These are phyloP conservation scores for Dovyalis caffra DNA, from an alignment of 345 rosid genomes.

Conservation along the genomic window DNA sequence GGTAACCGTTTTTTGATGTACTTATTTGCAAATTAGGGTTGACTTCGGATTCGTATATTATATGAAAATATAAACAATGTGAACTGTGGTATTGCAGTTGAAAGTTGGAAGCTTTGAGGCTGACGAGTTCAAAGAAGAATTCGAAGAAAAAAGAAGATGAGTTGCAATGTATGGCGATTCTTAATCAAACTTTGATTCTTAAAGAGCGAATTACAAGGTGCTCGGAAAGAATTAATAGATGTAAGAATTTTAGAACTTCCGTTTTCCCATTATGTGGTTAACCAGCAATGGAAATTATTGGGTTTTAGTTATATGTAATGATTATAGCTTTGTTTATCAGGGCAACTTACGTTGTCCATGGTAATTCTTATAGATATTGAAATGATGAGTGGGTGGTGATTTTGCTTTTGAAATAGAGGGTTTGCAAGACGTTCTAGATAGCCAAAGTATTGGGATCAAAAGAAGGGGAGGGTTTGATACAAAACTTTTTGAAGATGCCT, in stretches of 20 bases:
- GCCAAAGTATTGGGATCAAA: constrained; percentile 1
- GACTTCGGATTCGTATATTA: no score
- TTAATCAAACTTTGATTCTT: constrained; percentile 4
- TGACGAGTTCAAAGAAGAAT: no score
- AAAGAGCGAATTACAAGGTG: constrained; percentile 20
- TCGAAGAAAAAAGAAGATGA: constrained; percentile 14
- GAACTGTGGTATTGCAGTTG: no score
- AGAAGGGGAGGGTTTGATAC: constrained; percentile 21
- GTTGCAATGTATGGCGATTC: background rate
- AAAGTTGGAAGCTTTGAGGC: no score
- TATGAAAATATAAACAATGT: no score
- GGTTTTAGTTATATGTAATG: no score
- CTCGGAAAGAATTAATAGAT: constrained; percentile 15
- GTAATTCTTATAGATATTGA: no score
- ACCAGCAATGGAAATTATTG: background rate
- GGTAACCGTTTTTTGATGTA: no score
- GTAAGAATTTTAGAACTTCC: background rate
- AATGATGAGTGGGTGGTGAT: no score
- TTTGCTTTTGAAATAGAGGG: background rate
- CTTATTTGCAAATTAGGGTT: no score
- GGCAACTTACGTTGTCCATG: no score
- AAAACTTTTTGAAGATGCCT: background rate
- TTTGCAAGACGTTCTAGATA: constrained; percentile 7
- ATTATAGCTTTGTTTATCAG: no score
- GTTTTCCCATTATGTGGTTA: background rate